Base-by-base conservation (phyloP, 2,329 filamentous ascomycete species). In the Cordyceps cicadae region DNA sequence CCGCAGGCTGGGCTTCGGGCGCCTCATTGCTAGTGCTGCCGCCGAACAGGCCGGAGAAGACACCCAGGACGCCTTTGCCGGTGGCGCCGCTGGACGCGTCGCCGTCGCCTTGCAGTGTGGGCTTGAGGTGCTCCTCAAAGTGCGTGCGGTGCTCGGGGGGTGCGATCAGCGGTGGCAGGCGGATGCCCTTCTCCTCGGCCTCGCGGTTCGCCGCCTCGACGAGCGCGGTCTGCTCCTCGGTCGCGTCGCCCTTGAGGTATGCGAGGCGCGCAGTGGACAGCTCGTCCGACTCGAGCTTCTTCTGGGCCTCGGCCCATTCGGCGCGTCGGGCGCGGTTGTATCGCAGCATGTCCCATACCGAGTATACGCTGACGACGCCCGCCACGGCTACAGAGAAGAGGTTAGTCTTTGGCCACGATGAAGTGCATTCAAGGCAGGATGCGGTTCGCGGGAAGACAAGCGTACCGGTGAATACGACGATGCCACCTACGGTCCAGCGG, bases 261-360 rank as follows among this genome's bases (percentile, higher is more conserved):
- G 83, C 82, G 19, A 86, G 73, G 34, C 83, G 82, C 55, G 83
- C 83, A 63, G 78, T 77, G 64, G 81, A 78, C 60, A 86, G 79
- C 64, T 77, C 76, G 72, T 84, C 81, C 67, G 76, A 77, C 56
- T 79, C 77, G 68, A 84, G 74, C 63, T 77, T 74, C 70, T 77
- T 77, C 68, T 84, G 81, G 59, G 81, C 75, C 62, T 81, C 78
- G 67, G 81, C 68, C 75, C 84, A 86, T 70, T 86, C 83, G 68
- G 72, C 74, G 68, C 81, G 82, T 67, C 82, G 81, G 72, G 81
- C 79, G 67, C 79, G 80, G 76, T 86, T 86, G 72, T 82, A 81
- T 59, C 77, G 75, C 63, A 85, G 75, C 83, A 86, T 86, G 71
- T 86, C 83, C 74, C 77, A 79, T 19, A 82, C 79, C 41, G 83